Base-by-base conservation (phyloP, 1,139 yeast genomes). In the Geotrichum klebahnii region DNA sequence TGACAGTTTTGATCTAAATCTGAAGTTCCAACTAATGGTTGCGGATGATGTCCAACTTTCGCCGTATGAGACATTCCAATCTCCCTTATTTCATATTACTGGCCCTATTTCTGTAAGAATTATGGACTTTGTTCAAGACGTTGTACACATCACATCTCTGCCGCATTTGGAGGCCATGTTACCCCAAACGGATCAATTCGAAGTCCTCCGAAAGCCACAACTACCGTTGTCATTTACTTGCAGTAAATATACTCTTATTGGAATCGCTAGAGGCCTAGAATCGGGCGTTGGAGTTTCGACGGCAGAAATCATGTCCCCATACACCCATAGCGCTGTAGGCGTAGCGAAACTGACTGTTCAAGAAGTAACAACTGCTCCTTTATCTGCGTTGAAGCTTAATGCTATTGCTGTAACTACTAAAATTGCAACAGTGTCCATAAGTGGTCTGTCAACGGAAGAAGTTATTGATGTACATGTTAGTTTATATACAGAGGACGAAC, bases 1-100 rank as follows among this genome's bases (percentile, higher is more conserved):
- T 28, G 52, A 53, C 26, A 46, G 46, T 17, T 44, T 55, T 26
- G 55, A 48, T 14, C 46, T 50, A n/a, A 49, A 48, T 4, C 20
- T 61, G 9, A 46, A 48, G 14, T 57, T 61, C 31, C 67, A 63
- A 51, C 51, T 61, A 38, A 52, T 60, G 35, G 51, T 62, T 12
- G 48, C 58, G 12, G 61, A 57, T 33, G 53, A 40, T 12, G 33
- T 45, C 19, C 23, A 22, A 5, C 20, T 10, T 14, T 50, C 52
- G 0, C 52, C 52, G 1, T 50, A 45, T 32, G 46, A 50, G 17
- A 14, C 19, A 3, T 9, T 22, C 9, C 14, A 5, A 19, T 19
- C 20, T 14, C 34, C 38, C 5, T 16, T 35, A 5, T 39, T 34
- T 40, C 48, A 44, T 12, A 33, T 19, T 17, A 9, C 49, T 23